These are phyloP conservation scores for Paspalum vaginatum DNA, from an alignment of 176 grass and related monocot genomes.

Conservation along the genomic window DNA sequence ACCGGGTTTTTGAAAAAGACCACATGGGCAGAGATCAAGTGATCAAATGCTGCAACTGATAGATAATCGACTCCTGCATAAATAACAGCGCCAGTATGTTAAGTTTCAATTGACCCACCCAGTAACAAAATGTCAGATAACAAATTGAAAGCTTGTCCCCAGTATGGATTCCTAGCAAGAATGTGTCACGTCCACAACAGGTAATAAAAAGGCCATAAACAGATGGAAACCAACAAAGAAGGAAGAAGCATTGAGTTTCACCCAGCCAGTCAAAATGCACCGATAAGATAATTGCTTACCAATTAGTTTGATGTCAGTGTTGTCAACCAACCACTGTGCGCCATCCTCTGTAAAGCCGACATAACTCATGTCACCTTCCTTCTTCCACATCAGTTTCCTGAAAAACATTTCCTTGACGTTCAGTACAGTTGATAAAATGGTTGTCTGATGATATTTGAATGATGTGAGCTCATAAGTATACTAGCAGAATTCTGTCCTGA, in stretches of 20 bases:
- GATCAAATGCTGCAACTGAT: slow-evolving; percentile 74
- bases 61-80: slow-evolving; percentile 74
- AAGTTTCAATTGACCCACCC: slow-evolving; percentile 5
- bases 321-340: slow-evolving; percentile 84
- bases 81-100: slow-evolving; percentile 14
- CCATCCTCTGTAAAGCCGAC: slow-evolving; percentile 83
- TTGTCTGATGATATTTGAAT: neutral
- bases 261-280: too few relatives aligned
- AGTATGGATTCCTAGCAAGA: slow-evolving; percentile 3
- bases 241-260: neutral
- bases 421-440: neutral
- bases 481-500: neutral
- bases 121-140: neutral
- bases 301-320: slow-evolving; percentile 87
- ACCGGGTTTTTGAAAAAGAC: slow-evolving; percentile 83
- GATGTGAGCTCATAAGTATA: neutral
- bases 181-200: neutral
- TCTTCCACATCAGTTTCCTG: slow-evolving; percentile 87
- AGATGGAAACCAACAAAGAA: neutral
- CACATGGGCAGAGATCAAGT: slow-evolving; percentile 78
- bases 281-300: slow-evolving; percentile 51
- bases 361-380: slow-evolving; percentile 66
- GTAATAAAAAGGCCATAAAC: neutral
- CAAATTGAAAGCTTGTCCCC: neutral
- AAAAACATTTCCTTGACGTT: slow-evolving; percentile 34